A percentile compares a stretch with the other conserved stretches of the same genome.
phyloP scores from a whole-genome alignment of 208 protist species.

The Leishmania tarentolae region DNA sequence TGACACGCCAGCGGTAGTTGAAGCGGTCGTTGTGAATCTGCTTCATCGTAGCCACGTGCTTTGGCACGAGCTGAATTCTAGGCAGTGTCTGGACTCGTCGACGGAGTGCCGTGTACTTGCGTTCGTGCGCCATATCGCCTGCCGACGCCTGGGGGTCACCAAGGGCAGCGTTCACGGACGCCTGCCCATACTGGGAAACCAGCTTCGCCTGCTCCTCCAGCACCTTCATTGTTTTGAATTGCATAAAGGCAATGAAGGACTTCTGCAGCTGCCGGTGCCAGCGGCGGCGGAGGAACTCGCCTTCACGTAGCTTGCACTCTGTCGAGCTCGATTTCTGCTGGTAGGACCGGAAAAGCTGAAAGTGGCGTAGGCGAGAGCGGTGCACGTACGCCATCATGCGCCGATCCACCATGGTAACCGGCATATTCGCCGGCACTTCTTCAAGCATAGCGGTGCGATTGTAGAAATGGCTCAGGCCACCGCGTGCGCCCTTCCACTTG shows the following conservation, averaged over 20 bases:
- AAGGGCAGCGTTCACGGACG: slow-evolving; percentile 83
- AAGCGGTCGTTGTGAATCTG: slow-evolving; percentile 94
- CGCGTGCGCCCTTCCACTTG: slow-evolving; percentile 74
- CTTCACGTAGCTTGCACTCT: slow-evolving; percentile 86
- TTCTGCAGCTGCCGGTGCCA: slow-evolving; percentile 86
- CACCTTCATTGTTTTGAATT: slow-evolving; percentile 92
- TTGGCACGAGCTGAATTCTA: slow-evolving; percentile 73
- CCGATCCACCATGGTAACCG: slow-evolving; percentile 79
- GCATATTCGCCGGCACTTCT: slow-evolving; percentile 67
- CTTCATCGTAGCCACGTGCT: slow-evolving; percentile 92
- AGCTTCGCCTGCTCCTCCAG: slow-evolving; percentile 88
- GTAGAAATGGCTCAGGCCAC: slow-evolving; percentile 88
- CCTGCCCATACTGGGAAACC: slow-evolving; percentile 85
- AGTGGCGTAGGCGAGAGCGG: slow-evolving; percentile 80
- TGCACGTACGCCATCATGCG: slow-evolving; percentile 91
- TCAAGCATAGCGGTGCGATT: slow-evolving; percentile 84
- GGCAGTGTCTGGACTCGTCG: slow-evolving; percentile 70
- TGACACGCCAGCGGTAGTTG: slow-evolving; percentile 89
- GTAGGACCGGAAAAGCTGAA: slow-evolving; percentile 90
- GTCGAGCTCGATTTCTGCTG: slow-evolving; percentile 88
- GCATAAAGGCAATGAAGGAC: slow-evolving; percentile 91
- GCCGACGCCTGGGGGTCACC: slow-evolving; percentile 56
- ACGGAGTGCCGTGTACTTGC: slow-evolving; percentile 52
- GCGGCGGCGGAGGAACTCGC: slow-evolving; percentile 83
- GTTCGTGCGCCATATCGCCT: slow-evolving; percentile 32